A percentile compares a stretch with the other conserved stretches of the same genome.
Conservation (phyloP, 495 filamentous ascomycete genomes). For the Neurospora hispaniola region DNA sequence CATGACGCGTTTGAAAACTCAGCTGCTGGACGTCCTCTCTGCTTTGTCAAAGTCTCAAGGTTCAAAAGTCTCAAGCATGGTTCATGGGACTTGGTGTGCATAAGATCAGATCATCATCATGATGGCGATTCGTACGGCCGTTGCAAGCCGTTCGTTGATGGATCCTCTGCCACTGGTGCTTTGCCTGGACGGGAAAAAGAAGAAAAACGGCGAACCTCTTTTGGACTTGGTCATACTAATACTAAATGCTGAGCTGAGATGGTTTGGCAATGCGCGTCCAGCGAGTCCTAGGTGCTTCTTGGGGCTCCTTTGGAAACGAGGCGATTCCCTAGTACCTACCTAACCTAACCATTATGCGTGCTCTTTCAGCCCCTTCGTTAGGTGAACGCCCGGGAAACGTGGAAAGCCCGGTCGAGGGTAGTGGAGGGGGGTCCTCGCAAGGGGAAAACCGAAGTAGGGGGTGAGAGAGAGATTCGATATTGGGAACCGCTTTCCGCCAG, state of each 20-base stretch:
- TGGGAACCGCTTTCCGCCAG: not conserved
- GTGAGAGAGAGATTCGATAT: not conserved
- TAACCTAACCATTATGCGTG: not conserved
- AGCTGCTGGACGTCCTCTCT: not conserved
- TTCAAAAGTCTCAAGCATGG: not conserved
- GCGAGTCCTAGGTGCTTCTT: not conserved
- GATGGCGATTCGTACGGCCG: not conserved
- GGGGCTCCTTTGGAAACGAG: not conserved
- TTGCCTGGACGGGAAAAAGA: not conserved
- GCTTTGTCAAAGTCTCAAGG: not conserved
- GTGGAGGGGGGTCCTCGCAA: not conserved
- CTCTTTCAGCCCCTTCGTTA: not conserved
- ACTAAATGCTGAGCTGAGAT: not conserved
- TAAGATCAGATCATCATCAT: not conserved
- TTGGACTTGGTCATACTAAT: not conserved
- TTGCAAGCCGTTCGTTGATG: not conserved
- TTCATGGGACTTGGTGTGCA: not conserved
- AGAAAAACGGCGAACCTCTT: not conserved
- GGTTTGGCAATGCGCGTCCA: conserved; percentile 5
- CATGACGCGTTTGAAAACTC: not conserved
- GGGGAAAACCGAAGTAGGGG: not conserved
- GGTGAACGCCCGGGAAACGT: not conserved
- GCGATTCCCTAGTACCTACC: not conserved
- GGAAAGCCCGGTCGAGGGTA: not conserved
- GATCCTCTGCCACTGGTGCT: not conserved